Evolutionary conservation across 768 basidiomycete genomes (phyloP).

Genomic region (Gloeophyllum trabeum): DNA sequence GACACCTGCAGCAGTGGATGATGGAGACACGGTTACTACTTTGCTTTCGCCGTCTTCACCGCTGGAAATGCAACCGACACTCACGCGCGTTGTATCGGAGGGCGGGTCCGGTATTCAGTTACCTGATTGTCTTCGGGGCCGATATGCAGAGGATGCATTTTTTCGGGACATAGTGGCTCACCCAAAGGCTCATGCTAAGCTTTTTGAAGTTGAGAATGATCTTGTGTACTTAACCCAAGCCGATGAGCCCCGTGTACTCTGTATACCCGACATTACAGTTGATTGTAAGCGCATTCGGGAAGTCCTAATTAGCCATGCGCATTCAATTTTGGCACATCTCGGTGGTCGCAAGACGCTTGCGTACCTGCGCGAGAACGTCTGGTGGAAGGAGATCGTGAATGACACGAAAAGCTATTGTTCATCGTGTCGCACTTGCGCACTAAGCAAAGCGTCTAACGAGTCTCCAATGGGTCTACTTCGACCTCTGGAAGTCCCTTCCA

Average conservation of each 20-base stretch:
- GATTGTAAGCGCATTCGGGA: slow-evolving; percentile 15
- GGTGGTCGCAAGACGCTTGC: slow-evolving; percentile 21
- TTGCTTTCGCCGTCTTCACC: too few species aligned
- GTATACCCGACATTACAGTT: slow-evolving; percentile 17
- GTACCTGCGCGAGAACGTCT: slow-evolving; percentile 22
- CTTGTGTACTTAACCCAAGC: slow-evolving; percentile 9
- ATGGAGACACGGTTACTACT: not conserved
- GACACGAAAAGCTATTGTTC: slow-evolving; percentile 18
- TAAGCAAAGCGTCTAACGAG: slow-evolving; percentile 10
- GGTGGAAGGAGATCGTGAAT: slow-evolving; percentile 25
- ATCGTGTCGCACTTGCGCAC: slow-evolving; percentile 12
- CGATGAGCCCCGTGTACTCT: slow-evolving; percentile 5
- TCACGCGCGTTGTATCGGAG: not conserved
- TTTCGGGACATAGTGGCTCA: not conserved
- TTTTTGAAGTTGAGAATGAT: slow-evolving; percentile 15
- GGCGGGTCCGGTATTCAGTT: not conserved
- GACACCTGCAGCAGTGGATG: not conserved
- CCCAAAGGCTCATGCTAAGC: slow-evolving; percentile 9
- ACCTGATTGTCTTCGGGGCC: not conserved
- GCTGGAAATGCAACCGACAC: too few species aligned
- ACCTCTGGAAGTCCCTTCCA: slow-evolving; percentile 11
- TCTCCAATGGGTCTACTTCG: slow-evolving; percentile 15
- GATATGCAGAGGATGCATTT: not conserved
- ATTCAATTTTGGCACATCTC: slow-evolving; percentile 27
- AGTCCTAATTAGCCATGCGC: slow-evolving; percentile 23